A percentile compares a stretch with the other conserved stretches of the same genome.
Evolutionary conservation across 2,329 filamentous ascomycete species (phyloP).

Genomic region (Pseudogymnoascus verrucosus): DNA sequence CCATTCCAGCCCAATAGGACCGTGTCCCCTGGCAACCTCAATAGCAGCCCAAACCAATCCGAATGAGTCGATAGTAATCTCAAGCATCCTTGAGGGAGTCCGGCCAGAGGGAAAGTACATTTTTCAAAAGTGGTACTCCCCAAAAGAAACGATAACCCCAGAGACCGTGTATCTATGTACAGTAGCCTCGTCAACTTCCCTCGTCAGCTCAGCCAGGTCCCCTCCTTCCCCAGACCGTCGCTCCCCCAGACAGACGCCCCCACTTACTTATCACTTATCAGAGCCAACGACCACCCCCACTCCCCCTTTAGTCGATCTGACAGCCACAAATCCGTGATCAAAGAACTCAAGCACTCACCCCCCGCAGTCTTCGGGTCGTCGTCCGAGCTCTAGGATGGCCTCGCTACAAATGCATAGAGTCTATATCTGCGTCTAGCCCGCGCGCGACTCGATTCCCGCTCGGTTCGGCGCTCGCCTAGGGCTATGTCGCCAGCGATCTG

Average conservation of each 20-base stretch:
- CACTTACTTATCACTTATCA: not conserved
- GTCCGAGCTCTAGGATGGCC: not conserved
- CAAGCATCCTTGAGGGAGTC: not conserved
- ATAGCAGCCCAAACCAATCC: constrained; percentile 2
- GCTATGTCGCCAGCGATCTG: not conserved
- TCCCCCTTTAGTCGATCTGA: not conserved
- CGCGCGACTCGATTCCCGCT: not conserved
- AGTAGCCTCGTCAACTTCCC: too few relatives aligned
- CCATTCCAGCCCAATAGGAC: not conserved
- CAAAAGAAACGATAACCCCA: not conserved
- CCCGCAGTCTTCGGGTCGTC: not conserved
- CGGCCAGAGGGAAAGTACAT: not conserved
- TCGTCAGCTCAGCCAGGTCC: not conserved
- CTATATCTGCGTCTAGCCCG: not conserved
- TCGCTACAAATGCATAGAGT: not conserved
- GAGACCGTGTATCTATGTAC: not conserved
- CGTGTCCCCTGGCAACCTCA: not conserved
- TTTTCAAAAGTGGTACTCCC: not conserved
- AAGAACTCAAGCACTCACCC: not conserved
- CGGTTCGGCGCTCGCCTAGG: not conserved
- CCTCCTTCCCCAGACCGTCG: not conserved
- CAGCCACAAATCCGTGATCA: not conserved
- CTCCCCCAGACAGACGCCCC: not conserved
- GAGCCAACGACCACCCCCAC: not conserved
- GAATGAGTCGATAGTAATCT: not conserved